Evolutionary conservation across 306 rosid species (phyloP).

Genomic region (Sicyos baderoa): DNA sequence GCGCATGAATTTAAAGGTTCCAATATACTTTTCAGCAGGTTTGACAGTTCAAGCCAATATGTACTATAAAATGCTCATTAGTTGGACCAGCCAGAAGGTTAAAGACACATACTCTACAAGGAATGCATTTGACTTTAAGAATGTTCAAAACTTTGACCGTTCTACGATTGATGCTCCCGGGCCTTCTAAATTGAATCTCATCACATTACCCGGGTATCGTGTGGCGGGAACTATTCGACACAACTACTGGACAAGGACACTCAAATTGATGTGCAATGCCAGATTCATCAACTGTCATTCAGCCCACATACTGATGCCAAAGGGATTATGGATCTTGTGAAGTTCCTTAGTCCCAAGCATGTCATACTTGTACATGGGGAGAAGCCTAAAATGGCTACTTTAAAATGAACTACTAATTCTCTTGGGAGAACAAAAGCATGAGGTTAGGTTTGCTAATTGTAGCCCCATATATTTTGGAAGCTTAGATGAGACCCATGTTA

Average conservation of each 20-base stretch:
- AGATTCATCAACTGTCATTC: conserved; percentile 89
- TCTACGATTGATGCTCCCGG: conserved; percentile 79
- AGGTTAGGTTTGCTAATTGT: conserved; percentile 35
- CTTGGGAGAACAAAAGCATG: conserved; percentile 50
- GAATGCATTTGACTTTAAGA: conserved; percentile 83
- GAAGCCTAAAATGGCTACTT: conserved; percentile 68
- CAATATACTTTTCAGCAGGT: conserved; percentile 88
- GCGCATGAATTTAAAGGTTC: conserved; percentile 86
- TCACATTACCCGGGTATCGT: conserved; percentile 82
- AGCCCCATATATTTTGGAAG: conserved; percentile 26
- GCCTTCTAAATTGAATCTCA: conserved; percentile 70
- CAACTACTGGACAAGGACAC: conserved; percentile 64
- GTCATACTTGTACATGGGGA: conserved; percentile 88
- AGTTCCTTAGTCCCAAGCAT: conserved; percentile 83
- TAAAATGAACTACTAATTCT: conserved; percentile 58
- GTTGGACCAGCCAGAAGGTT: conserved; percentile 94
- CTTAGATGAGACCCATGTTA: conserved; percentile 22
- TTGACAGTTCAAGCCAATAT: conserved; percentile 81
- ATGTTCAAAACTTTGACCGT: conserved; percentile 67
- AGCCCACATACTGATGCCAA: conserved; percentile 92
- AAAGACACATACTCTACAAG: conserved; percentile 63
- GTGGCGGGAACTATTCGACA: conserved; percentile 83
- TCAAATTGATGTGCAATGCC: conserved; percentile 67
- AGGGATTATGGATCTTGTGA: conserved; percentile 93
- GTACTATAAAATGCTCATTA: conserved; percentile 81